phyloP scores from a whole-genome alignment of 148 eudicot species.

The Simmondsia chinensis region DNA sequence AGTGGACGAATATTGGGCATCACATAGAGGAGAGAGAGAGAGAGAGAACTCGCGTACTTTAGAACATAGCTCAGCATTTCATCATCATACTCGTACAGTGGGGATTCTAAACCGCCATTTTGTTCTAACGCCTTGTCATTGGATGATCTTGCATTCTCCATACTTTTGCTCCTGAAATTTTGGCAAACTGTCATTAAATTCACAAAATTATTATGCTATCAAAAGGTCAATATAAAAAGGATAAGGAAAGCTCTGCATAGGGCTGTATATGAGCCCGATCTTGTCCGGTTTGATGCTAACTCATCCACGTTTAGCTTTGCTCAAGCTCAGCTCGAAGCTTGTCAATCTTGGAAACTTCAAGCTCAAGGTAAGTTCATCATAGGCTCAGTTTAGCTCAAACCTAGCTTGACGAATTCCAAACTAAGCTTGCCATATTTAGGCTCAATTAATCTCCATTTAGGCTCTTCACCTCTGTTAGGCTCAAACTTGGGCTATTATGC shows the following conservation, averaged over 20 bases:
- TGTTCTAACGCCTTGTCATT: conserved; percentile 16
- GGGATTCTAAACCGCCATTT: conserved; percentile 13
- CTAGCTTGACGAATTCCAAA: no score
- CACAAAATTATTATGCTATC: background rate
- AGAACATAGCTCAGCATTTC: conserved; percentile 39
- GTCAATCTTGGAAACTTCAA: no score
- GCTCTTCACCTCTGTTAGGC: no score
- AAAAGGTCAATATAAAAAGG: background rate
- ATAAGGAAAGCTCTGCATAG: background rate
- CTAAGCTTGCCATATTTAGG: no score
- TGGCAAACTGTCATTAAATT: background rate
- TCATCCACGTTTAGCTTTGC: no score
- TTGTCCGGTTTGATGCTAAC: no score
- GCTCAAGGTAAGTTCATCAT: no score
- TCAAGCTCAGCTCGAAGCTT: no score
- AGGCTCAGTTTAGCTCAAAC: no score
- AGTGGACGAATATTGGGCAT: background rate
- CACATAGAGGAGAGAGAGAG: conserved; percentile 7
- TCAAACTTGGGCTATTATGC: no score
- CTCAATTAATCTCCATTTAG: no score
- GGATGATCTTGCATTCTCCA: conserved; percentile 13
- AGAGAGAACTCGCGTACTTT: conserved; percentile 31
- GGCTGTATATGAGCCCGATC: background rate
- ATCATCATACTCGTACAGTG: conserved; percentile 44
- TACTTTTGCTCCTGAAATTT: conserved; percentile 32